These are phyloP conservation scores for Chaetomiaceae sp. DNA, from an alignment of 2,329 filamentous ascomycete genomes.

Conservation along the genomic window DNA sequence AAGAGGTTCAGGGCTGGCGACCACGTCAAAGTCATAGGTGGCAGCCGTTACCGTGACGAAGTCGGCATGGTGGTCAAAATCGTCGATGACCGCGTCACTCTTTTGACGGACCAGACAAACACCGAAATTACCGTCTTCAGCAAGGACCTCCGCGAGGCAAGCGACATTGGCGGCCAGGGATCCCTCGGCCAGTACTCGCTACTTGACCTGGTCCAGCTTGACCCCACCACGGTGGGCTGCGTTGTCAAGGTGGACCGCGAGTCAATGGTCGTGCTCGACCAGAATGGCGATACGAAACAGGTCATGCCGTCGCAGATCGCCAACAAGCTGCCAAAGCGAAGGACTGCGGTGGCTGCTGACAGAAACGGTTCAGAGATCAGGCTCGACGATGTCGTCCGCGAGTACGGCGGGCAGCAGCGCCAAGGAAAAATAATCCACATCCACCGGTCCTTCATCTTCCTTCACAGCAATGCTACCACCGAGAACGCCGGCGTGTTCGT, in stretches of 20 bases:
- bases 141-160: constrained; percentile 90
- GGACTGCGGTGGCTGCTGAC: constrained; percentile 84
- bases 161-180: constrained; percentile 82
- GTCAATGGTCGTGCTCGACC: constrained; percentile 82
- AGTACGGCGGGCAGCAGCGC: constrained; percentile 78
- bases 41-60: constrained; percentile 89
- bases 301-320: constrained; percentile 88
- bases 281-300: constrained; percentile 77
- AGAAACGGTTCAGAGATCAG: constrained; percentile 90
- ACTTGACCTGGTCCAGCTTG: constrained; percentile 90
- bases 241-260: constrained; percentile 95
- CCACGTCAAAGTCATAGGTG: constrained; percentile 97
- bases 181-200: constrained; percentile 85
- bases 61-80: constrained; percentile 96
- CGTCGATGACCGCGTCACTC: constrained; percentile 83
- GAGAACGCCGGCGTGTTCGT: constrained; percentile 92
- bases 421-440: constrained; percentile 91
- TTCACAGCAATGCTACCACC: constrained; percentile 76
- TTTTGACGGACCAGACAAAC: constrained; percentile 89
- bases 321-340: constrained; percentile 78
- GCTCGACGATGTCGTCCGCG: constrained; percentile 86
- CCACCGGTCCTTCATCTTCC: constrained; percentile 85
- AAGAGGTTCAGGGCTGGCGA: constrained; percentile 93
- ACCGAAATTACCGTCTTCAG: constrained; percentile 96
- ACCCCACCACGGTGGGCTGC: constrained; percentile 86